Conservation (phyloP, 192 early-diverging fungal species). For the Coemansia sp. region DNA sequence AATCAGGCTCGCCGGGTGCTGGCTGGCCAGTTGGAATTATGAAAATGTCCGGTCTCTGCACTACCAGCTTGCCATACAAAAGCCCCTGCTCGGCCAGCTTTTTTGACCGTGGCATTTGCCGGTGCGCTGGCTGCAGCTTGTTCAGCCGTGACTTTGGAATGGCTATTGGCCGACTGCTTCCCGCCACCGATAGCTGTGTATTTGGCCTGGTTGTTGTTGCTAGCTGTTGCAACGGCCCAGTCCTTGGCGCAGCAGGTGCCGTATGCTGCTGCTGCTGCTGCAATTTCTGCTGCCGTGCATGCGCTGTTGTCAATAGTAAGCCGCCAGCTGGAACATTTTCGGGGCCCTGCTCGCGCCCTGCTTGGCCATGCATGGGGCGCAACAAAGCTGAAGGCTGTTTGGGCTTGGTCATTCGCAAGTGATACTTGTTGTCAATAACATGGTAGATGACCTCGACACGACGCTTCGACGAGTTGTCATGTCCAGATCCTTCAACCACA, state of each 20-base stretch:
- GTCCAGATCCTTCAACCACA: constrained; percentile 15
- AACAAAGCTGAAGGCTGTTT: no score
- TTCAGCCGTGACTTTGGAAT: constrained; percentile 34
- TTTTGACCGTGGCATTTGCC: constrained; percentile 42
- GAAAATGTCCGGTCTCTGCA: constrained; percentile 23
- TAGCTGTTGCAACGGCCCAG: not conserved
- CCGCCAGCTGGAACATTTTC: no score
- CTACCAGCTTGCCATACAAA: constrained; percentile 20
- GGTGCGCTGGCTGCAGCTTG: constrained; percentile 36
- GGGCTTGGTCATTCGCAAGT: not conserved
- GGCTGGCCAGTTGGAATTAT: constrained; percentile 10
- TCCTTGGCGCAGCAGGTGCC: not conserved
- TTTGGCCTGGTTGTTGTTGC: not conserved
- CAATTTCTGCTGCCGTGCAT: constrained; percentile 3
- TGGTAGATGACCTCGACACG: constrained; percentile 32
- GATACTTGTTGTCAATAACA: constrained; percentile 2
- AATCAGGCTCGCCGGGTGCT: constrained; percentile 5
- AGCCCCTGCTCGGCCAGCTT: constrained; percentile 20
- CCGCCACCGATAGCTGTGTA: not conserved
- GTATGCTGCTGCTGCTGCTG: constrained; percentile 14
- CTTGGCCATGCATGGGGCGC: no score
- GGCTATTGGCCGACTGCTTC: constrained; percentile 23
- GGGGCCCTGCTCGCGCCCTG: no score
- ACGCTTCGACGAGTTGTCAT: not conserved
- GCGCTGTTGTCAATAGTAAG: no score